These are phyloP conservation scores for Ceratobasidium sp. DNA, from an alignment of 1,284 basidiomycete genomes.

Conservation along the genomic window DNA sequence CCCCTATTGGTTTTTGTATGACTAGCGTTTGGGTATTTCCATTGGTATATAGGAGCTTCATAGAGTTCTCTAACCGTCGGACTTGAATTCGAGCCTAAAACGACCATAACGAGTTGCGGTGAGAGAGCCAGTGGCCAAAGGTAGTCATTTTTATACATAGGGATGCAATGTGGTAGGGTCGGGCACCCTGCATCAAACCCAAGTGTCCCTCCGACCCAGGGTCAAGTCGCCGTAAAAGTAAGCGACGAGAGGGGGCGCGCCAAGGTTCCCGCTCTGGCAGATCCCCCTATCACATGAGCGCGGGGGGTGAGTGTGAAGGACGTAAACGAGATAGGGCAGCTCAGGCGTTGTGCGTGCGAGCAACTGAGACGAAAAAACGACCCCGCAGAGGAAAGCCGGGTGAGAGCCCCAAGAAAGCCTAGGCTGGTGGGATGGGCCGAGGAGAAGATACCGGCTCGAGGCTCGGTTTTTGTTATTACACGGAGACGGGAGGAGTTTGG, in stretches of 20 bases:
- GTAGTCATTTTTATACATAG: background rate
- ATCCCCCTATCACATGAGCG: slow-evolving; percentile 23
- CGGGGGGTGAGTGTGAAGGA: background rate
- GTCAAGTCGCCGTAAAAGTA: background rate
- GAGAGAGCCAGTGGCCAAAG: slow-evolving; percentile 2
- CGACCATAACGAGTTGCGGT: background rate
- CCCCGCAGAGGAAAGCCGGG: slow-evolving; percentile 6
- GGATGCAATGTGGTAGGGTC: background rate
- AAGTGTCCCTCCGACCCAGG: background rate
- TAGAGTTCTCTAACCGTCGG: background rate
- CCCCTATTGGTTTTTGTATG: slow-evolving; percentile 2
- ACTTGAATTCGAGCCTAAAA: slow-evolving; percentile 3
- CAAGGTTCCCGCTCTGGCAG: slow-evolving; percentile 1
- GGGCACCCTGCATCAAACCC: background rate
- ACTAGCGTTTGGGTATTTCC: slow-evolving; percentile 6
- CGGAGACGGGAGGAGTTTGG: slow-evolving; percentile 15
- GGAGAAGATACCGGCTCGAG: slow-evolving; percentile 4
- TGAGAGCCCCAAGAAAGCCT: background rate
- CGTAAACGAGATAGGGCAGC: background rate
- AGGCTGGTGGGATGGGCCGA: background rate
- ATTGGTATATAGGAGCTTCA: background rate
- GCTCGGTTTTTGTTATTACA: slow-evolving; percentile 9
- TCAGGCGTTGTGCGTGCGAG: slow-evolving; percentile 4
- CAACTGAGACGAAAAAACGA: slow-evolving; percentile 7
- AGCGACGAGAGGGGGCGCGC: background rate